Evolutionary conservation across 768 basidiomycete genomes (phyloP), one percentile per base, ranked within the genome.

Genomic region (Pleurotus giganteus): DNA sequence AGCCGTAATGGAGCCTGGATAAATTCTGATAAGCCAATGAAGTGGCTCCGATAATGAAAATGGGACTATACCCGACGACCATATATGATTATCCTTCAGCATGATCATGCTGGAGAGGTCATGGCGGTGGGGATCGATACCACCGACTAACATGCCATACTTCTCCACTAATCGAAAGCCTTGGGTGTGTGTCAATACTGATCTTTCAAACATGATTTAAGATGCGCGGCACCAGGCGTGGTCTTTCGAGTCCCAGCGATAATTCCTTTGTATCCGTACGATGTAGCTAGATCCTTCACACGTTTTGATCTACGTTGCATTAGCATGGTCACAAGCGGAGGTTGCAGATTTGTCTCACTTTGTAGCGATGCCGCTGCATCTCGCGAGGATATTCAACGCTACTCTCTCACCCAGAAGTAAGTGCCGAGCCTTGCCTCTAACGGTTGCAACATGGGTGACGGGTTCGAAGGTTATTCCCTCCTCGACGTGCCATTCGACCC

Each of bases 101-200:
- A 99, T 99, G 65, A 99, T 95, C 97, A 99, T 98, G 67, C 90
- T 91, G 26, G 91, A 94, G n/a, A 98, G 79, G 69, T 98, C 95
- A 61, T 97, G 88, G 21, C 97, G 84, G 74, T 99, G 97, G 7
- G 91, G 75, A 67, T 99, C 96, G 62, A 98, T 89, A 4, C 97
- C 97, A 15, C 97, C 97, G 12, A 98, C 92, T 42, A 98, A 72
- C 97, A 99, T 98, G 3, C 88, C 97, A 67, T 99, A 98, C 71
- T 99, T 99, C 71, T 99, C 97, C 4, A 98, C 95, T 27, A 98
- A 76, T 44, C 97, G 79, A 75, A 99, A 99, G 2, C 96, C 89
- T 89, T 50, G 11, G 47, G 21, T 45, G 31, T 24, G 46, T 4
- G 27, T 65, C 26, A 60, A 56, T 15, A 32, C 24, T 28, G 27